phyloP scores from a whole-genome alignment of 169 alveolate genomes.

The Eimeria sp. region DNA sequence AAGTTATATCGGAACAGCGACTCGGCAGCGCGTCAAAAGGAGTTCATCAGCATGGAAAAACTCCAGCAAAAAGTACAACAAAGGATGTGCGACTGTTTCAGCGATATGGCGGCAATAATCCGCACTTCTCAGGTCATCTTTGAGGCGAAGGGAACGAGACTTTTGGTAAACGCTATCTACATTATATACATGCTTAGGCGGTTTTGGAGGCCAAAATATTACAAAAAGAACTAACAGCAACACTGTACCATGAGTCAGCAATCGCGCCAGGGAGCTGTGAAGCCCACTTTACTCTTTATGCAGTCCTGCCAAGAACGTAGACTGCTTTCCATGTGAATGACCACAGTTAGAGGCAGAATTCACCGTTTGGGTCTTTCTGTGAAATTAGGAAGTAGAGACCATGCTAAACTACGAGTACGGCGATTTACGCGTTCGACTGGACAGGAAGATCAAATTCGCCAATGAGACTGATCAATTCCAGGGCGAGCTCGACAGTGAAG shows the following conservation, averaged over 20 bases:
- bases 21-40: neutral
- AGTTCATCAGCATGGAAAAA: slow-evolving; percentile 28
- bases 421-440: slow-evolving; percentile 50
- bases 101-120: slow-evolving; percentile 18
- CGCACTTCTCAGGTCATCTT: slow-evolving; percentile 54
- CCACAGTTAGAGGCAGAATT: neutral
- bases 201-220: neutral
- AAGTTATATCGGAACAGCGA: neutral
- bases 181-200: neutral
- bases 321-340: neutral
- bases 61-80: slow-evolving; percentile 62
- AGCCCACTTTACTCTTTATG: neutral
- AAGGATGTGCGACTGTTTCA: slow-evolving; percentile 45
- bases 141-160: slow-evolving; percentile 38
- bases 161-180: neutral
- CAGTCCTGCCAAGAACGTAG: neutral
- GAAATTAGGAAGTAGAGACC: slow-evolving; percentile 17
- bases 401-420: slow-evolving; percentile 60
- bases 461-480: neutral
- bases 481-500: slow-evolving; percentile 9
- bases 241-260: no score
- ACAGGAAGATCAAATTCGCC: slow-evolving; percentile 59
- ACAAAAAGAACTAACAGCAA: neutral
- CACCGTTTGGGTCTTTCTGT: neutral
- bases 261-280: neutral